These are phyloP conservation scores for Fusarium nematophilum DNA, from an alignment of 2,329 filamentous ascomycete genomes.

Conservation along the genomic window DNA sequence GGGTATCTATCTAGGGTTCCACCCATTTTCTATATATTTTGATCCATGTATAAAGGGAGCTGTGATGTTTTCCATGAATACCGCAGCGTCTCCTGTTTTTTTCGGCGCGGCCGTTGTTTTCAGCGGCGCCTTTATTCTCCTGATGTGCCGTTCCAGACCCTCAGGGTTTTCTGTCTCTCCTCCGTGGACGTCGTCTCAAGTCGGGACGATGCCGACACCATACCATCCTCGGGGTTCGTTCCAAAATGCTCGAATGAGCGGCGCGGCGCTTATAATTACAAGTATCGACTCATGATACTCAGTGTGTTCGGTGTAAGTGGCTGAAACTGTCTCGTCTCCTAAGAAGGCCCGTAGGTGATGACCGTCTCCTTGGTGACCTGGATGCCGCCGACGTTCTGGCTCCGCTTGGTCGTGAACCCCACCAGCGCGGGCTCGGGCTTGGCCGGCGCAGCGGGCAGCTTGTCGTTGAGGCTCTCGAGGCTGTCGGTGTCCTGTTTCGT, in stretches of 20 bases:
- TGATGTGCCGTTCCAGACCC: neutral
- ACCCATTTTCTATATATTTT: neutral
- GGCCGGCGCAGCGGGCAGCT: conserved; percentile 11
- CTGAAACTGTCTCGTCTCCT: neutral
- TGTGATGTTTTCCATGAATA: neutral
- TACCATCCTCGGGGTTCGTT: conserved; percentile 2
- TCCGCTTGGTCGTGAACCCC: conserved; percentile 34
- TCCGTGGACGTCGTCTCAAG: conserved; percentile 6
- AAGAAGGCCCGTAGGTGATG: conserved; percentile 35
- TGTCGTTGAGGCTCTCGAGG: conserved; percentile 33
- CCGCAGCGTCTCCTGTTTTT: conserved; percentile 5
- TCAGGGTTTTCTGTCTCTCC: neutral
- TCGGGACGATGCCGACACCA: conserved; percentile 1
- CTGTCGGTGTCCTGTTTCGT: conserved; percentile 37
- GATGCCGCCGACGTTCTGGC: conserved; percentile 32
- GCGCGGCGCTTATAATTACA: conserved; percentile 12
- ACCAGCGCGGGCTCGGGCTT: conserved; percentile 33
- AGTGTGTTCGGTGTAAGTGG: neutral
- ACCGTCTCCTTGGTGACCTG: conserved; percentile 42
- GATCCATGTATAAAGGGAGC: neutral
- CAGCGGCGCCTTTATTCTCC: conserved; percentile 1
- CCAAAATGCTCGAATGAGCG: conserved; percentile 22
- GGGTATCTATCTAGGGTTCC: neutral
- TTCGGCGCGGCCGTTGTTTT: neutral
- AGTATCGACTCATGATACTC: neutral